A percentile compares a stretch with the other conserved stretches of the same genome.
phyloP scores from a whole-genome alignment of 148 eudicot genomes.

The Rhododendron simsii region DNA sequence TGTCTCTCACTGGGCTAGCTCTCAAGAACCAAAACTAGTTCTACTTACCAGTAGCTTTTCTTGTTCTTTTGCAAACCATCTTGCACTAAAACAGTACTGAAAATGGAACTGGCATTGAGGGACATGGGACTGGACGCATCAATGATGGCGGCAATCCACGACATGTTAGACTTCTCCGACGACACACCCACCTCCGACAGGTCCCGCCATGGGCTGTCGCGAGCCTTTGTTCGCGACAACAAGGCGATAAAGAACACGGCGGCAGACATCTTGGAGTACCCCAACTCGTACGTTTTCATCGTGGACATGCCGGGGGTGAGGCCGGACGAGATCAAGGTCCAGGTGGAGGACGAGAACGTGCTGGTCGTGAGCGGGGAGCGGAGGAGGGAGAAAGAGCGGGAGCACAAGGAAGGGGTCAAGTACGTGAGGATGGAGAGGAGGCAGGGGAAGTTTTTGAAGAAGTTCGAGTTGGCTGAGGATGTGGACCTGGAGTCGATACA shows the following conservation, averaged over 20 bases:
- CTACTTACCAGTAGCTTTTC: background rate
- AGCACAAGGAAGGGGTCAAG: conserved; percentile 41
- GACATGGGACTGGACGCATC: conserved; percentile 13
- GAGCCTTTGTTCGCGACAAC: conserved; percentile 54
- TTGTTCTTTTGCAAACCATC: background rate
- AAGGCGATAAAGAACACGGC: conserved; percentile 48
- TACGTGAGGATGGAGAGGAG: conserved; percentile 72
- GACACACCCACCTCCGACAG: background rate
- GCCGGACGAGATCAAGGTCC: conserved; percentile 50
- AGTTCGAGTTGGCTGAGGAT: conserved; percentile 67
- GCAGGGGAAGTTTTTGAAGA: conserved; percentile 72
- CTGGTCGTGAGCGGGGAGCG: conserved; percentile 58
- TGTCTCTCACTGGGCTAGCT: background rate
- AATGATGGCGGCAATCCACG: conserved; percentile 17
- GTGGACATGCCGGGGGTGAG: conserved; percentile 77
- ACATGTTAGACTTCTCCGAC: conserved; percentile 21
- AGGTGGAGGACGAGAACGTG: conserved; percentile 62
- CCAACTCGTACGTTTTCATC: conserved; percentile 47
- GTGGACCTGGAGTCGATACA: conserved; percentile 39
- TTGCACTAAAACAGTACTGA: background rate
- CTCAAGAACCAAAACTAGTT: background rate
- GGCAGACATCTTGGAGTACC: conserved; percentile 59
- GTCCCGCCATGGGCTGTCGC: conserved; percentile 24
- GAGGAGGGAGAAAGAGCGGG: conserved; percentile 50
- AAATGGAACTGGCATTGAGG: conserved; percentile 20